phyloP scores from a whole-genome alignment of 371 early-diverging fungal species.

The Fennellomyces sp. region DNA sequence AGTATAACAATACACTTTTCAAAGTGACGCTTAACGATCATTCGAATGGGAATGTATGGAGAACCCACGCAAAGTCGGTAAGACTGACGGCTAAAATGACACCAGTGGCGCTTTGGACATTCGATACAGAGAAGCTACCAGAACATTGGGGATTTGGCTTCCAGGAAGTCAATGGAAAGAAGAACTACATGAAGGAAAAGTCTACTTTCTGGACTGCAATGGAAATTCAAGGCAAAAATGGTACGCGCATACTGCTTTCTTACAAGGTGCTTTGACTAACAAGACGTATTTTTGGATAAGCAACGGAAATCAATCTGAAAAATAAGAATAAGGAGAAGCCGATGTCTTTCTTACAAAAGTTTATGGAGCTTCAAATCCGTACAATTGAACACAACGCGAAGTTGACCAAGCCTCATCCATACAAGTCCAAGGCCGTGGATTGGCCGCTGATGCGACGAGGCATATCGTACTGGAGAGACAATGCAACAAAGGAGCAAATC shows the following conservation, averaged over 20 bases:
- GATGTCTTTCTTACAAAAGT: conserved; percentile 74
- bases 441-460: conserved; percentile 90
- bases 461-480: conserved; percentile 87
- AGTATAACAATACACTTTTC: conserved; percentile 64
- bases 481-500: conserved; percentile 69
- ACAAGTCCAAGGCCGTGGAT: conserved; percentile 67
- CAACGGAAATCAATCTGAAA: conserved; percentile 21
- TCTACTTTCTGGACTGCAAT: conserved; percentile 75
- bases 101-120: conserved; percentile 74
- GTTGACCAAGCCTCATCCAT: conserved; percentile 86
- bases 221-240: conserved; percentile 66
- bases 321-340: conserved; percentile 22
- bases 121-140: conserved; percentile 56
- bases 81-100: conserved; percentile 71
- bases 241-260: conserved; percentile 24
- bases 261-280: conserved; percentile 52
- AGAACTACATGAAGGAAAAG: conserved; percentile 62
- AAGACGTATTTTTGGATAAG: conserved; percentile 31
- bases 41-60: conserved; percentile 32
- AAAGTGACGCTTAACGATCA: conserved; percentile 45
- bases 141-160: conserved; percentile 92
- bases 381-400: conserved; percentile 89
- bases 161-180: conserved; percentile 93
- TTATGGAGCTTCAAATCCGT: conserved; percentile 77
- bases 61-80: conserved; percentile 57